A percentile compares a stretch with the other conserved stretches of the same genome.
These are phyloP conservation scores for Scopulariopsis brevicaulis DNA, from an alignment of 2,329 filamentous ascomycete genomes.

Conservation along the genomic window DNA sequence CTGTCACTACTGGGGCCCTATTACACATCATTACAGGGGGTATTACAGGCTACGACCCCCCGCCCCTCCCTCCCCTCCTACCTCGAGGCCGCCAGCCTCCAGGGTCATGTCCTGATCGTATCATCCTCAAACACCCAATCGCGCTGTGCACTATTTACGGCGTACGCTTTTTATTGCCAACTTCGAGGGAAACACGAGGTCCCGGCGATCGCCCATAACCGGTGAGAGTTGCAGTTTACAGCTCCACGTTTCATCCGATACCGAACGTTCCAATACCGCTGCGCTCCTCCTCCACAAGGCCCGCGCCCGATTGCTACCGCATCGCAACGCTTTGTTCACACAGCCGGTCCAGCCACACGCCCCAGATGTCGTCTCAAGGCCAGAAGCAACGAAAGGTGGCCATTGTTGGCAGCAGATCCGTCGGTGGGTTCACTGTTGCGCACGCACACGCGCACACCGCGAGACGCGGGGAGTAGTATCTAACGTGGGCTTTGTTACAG, in stretches of 20 bases:
- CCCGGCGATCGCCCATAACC: not conserved
- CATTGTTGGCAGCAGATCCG: constrained; percentile 88
- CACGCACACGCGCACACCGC: not conserved
- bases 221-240: not conserved
- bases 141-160: too few relatives aligned
- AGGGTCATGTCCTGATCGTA: not conserved
- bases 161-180: too few relatives aligned
- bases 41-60: not conserved
- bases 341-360: not conserved
- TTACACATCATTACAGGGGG: not conserved
- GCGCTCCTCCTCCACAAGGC: not conserved
- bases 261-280: not conserved
- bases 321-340: not conserved
- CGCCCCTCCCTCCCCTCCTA: not conserved
- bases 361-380: constrained; percentile 44
- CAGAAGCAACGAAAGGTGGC: constrained; percentile 88
- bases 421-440: constrained; percentile 27
- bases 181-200: too few relatives aligned
- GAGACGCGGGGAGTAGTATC: not conserved
- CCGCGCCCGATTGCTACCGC: not conserved
- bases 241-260: not conserved
- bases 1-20: not conserved
- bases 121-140: too few relatives aligned
- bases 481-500: constrained; percentile 30
- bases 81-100: not conserved